Base-by-base conservation (phyloP, 192 early-diverging fungal genomes). In the Thoreauomyces humboldtii region DNA sequence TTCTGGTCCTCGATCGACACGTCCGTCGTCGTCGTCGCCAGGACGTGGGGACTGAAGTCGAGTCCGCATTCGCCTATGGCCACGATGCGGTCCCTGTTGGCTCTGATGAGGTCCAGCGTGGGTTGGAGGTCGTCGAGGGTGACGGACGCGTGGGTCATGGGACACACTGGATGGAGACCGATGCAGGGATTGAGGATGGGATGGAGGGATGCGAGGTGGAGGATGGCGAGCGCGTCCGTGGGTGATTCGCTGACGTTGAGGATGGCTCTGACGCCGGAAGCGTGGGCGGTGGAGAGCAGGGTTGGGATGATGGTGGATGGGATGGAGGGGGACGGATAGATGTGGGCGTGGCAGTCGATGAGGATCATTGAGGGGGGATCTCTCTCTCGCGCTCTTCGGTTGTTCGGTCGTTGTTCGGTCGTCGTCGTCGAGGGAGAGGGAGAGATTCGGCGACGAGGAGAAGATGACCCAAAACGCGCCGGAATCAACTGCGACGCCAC, bases 41-140 rank as follows among this genome's bases (percentile, higher is more conserved):
- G 32, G n/a, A 81, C 47, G 42, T 74, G 71, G 0, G 75, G 79
- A 0, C 75, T 71, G 55, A 77, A 81, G 59, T 81, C 79, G 0
- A 81, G 73, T 1, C 79, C 79, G 45, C 71, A 66, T 59, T 81
- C 79, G 33, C 79, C 79, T 17, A 77, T 53, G 7, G 63, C 65
- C 7, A 68, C 61, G 48, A 73, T 7, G 7, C n/a, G 24, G 14
- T 33, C 61, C 9, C 28, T 7, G 52, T 63, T 43, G 22, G 22
- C 25, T 43, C 17, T 14, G 33, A 77, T 64, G 21, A 71, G 36
- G 21, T 3, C 22, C 7, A 61, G 29, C 4, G 71, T 34, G 4
- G 28, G 42, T 0, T 7, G 45, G 11, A 76, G 56, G 19, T 67
- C 59, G 15, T 24, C 28, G 12, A 50, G 46, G n/a, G 21, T 42